Base-by-base conservation (phyloP, 345 rosid genomes). In the Hibiscus syriacus region DNA sequence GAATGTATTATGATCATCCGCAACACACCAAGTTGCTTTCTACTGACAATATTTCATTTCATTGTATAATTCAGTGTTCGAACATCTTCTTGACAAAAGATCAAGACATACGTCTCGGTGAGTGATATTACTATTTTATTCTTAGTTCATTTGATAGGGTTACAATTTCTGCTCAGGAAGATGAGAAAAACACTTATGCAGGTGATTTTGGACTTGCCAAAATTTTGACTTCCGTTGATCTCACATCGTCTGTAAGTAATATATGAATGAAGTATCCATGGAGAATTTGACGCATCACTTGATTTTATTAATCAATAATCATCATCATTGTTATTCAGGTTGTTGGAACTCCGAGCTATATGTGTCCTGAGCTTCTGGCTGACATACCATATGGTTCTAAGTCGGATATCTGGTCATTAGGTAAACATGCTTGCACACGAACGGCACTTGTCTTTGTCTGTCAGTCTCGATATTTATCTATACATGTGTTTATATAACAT, bases 311-410 rank as follows among this genome's bases (percentile, higher is more conserved):
- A 55, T 62, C 30, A 4, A 4, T 34, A 34, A 4, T 34, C 38
- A 34, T 34, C 38, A 4, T 34, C 6, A 4, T 34, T 3, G 7
- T 34, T 62, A 70, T 80, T 67, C 78, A 94, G 99, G 99, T 94
- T 54, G 99, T 94, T 80, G 99, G 99, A 77, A 94, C 99, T 58
- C 99, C 99, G 26, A 94, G 98, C 78, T 94, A 94, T 80, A 94
- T 94, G 99, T 94, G 99, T 71, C 99, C 99, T 0, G 99, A 94
- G 85, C 92, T 94, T 62, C 96, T 94, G 73, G 96, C 99, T 77
- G 99, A 94, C 76, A 94, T 94, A 77, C 99, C 99, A 16, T 94
- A 94, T 17, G 99, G 99, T 66, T 84, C 97, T 62, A 94, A 94
- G 80, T 91, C 97, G n/a, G 99, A 94, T 74, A 89, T 94, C 56